A percentile compares a stretch with the other conserved stretches of the same genome.
Conservation (phyloP, 225 moss, liverwort and hornwort species). For the Sphagnum tenellum region DNA sequence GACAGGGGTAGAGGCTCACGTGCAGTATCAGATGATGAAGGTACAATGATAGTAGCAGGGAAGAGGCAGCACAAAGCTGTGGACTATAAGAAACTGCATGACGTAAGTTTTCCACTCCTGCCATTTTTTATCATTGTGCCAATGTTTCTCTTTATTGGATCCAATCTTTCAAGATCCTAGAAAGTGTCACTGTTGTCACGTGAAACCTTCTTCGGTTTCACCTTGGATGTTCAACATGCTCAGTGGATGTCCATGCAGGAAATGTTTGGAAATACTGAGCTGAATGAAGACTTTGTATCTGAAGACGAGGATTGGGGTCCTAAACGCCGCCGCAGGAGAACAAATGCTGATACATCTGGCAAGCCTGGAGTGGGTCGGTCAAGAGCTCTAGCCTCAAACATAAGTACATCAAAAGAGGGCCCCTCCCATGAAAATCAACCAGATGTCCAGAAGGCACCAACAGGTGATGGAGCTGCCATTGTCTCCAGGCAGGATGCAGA, state of each 20-base stretch:
- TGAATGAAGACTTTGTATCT: constrained; percentile 35
- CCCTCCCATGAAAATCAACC: constrained; percentile 1
- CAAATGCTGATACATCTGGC: constrained; percentile 32
- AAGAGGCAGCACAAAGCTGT: constrained; percentile 85
- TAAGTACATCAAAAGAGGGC: constrained; percentile 10
- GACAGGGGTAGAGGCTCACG: constrained; percentile 26
- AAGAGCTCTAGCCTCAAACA: constrained; percentile 17
- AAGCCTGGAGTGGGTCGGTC: constrained; percentile 25
- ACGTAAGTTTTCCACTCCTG: constrained; percentile 31
- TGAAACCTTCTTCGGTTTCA: no score
- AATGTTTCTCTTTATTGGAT: no score
- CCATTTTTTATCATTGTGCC: not conserved
- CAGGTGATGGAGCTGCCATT: constrained; percentile 20
- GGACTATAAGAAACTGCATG: constrained; percentile 88
- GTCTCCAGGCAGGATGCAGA: constrained; percentile 23
- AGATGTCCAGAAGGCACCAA: constrained; percentile 12
- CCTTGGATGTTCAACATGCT: not conserved
- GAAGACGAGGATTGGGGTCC: constrained; percentile 99
- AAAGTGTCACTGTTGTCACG: no score
- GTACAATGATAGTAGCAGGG: constrained; percentile 40
- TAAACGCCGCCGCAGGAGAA: constrained; percentile 39
- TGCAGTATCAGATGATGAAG: constrained; percentile 49
- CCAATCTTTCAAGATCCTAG: no score
- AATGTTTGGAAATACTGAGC: constrained; percentile 67
- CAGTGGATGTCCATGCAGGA: constrained; percentile 24